Percentiles rank a stretch among this genome's conserved stretches.
These are phyloP conservation scores for Termitomyces sp. DNA, from an alignment of 768 basidiomycete species.

Conservation along the genomic window DNA sequence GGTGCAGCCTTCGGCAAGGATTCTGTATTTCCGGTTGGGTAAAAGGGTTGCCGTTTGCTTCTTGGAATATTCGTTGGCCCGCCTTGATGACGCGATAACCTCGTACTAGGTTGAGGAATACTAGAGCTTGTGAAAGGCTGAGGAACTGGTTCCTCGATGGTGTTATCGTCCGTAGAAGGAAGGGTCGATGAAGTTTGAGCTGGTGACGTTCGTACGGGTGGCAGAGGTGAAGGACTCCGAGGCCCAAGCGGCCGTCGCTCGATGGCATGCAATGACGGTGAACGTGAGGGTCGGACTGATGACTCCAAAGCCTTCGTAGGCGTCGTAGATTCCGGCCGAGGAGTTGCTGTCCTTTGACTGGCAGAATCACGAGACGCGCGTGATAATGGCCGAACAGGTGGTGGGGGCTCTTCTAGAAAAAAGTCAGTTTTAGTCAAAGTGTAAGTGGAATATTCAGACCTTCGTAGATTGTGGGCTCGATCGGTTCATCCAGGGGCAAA, in stretches of 20 bases:
- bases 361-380: slow-evolving; percentile 40
- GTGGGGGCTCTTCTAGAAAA: slow-evolving; percentile 53
- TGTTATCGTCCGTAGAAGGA: slow-evolving; percentile 40
- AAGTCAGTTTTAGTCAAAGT: slow-evolving; percentile 6
- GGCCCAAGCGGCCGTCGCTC: slow-evolving; percentile 69
- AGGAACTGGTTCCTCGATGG: slow-evolving; percentile 27
- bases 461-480: slow-evolving; percentile 75
- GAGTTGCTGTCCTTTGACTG: slow-evolving; percentile 40
- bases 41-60: slow-evolving; percentile 66
- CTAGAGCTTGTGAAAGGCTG: slow-evolving; percentile 17
- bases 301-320: slow-evolving; percentile 28
- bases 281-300: slow-evolving; percentile 32
- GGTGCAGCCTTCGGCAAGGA: slow-evolving; percentile 42
- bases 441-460: slow-evolving; percentile 33
- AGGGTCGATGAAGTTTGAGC: slow-evolving; percentile 24
- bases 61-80: slow-evolving; percentile 53
- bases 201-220: slow-evolving; percentile 37
- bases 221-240: slow-evolving; percentile 68
- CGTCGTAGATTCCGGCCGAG: slow-evolving; percentile 37
- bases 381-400: slow-evolving; percentile 48
- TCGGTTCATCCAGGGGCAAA: slow-evolving; percentile 36
- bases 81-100: slow-evolving; percentile 20
- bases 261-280: slow-evolving; percentile 39
- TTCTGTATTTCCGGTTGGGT: slow-evolving; percentile 46
- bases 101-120: slow-evolving; percentile 15